Evolutionary conservation across 78 protist species (phyloP).

Genomic region (Blattamonas nauphoetae): DNA sequence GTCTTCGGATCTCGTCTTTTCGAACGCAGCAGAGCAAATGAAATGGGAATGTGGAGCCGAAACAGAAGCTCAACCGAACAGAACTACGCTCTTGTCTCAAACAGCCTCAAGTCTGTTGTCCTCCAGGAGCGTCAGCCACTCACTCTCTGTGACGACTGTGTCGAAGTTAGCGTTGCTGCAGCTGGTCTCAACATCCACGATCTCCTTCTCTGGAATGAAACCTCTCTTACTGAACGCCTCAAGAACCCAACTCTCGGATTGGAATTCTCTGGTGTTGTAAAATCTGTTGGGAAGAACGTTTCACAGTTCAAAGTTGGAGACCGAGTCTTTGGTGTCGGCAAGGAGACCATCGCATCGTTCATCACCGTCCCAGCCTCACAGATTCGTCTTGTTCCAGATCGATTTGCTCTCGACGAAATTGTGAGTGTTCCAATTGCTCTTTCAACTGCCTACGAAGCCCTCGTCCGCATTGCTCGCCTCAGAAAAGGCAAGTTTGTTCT

Average conservation of each 20-base stretch:
- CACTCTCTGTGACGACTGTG: neutral
- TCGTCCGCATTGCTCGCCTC: neutral
- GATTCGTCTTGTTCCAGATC: neutral
- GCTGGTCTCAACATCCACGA: neutral
- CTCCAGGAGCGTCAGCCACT: neutral
- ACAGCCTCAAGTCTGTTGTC: neutral
- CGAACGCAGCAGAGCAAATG: neutral
- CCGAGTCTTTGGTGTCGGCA: neutral
- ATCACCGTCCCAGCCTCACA: neutral
- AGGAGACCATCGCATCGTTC: neutral
- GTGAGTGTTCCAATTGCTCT: neutral
- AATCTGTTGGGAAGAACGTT: neutral
- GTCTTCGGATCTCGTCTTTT: neutral
- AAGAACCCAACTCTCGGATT: neutral
- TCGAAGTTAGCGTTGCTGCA: neutral
- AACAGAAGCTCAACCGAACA: too few relatives aligned
- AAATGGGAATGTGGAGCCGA: neutral
- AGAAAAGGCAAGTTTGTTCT: neutral
- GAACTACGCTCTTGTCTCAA: neutral
- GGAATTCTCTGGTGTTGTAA: neutral
- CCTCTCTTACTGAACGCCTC: neutral
- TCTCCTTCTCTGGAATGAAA: neutral
- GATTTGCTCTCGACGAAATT: neutral
- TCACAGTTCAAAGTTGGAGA: neutral
- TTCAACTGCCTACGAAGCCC: neutral